Evolutionary conservation across 345 rosid genomes (phyloP), one percentile per base, ranked within the genome.

Genomic region (Trapa incisa): DNA sequence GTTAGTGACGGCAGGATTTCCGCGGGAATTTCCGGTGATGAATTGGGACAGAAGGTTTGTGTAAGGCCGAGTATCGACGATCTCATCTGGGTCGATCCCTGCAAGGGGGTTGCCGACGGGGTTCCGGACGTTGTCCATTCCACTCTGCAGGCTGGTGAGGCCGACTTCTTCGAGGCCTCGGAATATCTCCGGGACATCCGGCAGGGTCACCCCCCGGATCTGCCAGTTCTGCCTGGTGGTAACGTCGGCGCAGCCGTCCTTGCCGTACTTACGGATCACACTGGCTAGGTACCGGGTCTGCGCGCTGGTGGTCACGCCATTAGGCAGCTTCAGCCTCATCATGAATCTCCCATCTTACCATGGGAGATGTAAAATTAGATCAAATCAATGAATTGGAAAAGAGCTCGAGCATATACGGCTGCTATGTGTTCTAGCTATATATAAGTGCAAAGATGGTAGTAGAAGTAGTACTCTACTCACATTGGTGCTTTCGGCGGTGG

Each of bases 211-310:
- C 15, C 97, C 97, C 2, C 98, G 89, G 29, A 93, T 90, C 78
- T 93, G 98, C 98, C 97, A 93, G 76, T 90, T 93, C 76, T 88
- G 98, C 75, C 98, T 81, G 0, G 97, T 93, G 2, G 98, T 93
- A 42, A 93, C 88, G 75, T 93, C 98, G 0, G 87, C 97, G 57
- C 97, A 93, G 2, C 98, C 98, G n/a, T 93, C 97, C 73, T 83
- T 78, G 5, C 97, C 96, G 39, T 93, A 90, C 71, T 88, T 93
- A 71, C 80, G 87, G 15, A 93, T 90, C 74, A 87, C 96, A 69
- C 92, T 90, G 0, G 96, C 97, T 47, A 93, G 65, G 75, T 87
- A 93, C 57, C 92, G 76, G 13, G 97, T 88, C 67, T 93, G 98
- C 17, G 75, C 92, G 53, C 96, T 88, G 6, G 96, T 93, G 14